Percentiles rank a stretch among this genome's conserved stretches.
Conservation (phyloP, 2,329 filamentous ascomycete genomes). For the Simplicillium aogashimaense region DNA sequence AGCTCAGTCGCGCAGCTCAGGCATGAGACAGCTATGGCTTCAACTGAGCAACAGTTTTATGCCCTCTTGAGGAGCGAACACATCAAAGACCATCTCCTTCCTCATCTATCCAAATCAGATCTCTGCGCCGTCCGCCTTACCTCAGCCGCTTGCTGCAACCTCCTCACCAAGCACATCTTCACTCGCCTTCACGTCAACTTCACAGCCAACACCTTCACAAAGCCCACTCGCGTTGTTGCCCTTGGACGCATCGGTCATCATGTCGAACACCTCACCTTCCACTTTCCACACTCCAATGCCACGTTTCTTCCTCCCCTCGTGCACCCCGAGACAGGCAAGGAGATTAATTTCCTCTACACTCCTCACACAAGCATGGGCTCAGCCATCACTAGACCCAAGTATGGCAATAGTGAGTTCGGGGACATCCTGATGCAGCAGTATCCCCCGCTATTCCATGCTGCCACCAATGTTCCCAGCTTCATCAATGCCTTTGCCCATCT, state of each 20-base stretch:
- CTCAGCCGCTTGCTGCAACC: slow-evolving; percentile 60
- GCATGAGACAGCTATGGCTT: slow-evolving; percentile 45
- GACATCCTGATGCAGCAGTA: slow-evolving; percentile 80
- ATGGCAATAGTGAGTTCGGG: slow-evolving; percentile 68
- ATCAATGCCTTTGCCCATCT: slow-evolving; percentile 62
- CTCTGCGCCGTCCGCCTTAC: slow-evolving; percentile 53
- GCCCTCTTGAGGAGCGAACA: slow-evolving; percentile 42
- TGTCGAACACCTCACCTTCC: slow-evolving; percentile 69
- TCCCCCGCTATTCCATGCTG: slow-evolving; percentile 79
- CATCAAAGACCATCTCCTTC: slow-evolving; percentile 40
- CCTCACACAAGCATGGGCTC: slow-evolving; percentile 60
- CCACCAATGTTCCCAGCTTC: slow-evolving; percentile 79
- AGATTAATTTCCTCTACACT: slow-evolving; percentile 73
- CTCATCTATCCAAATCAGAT: slow-evolving; percentile 37
- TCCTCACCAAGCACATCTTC: slow-evolving; percentile 62
- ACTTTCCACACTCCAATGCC: slow-evolving; percentile 63
- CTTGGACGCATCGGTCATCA: slow-evolving; percentile 69
- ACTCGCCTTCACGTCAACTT: slow-evolving; percentile 60
- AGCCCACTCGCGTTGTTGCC: slow-evolving; percentile 61
- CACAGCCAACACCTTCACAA: slow-evolving; percentile 65
- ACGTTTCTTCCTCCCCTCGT: slow-evolving; percentile 81
- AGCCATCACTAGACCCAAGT: slow-evolving; percentile 59
- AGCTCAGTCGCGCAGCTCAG: slow-evolving; percentile 9
- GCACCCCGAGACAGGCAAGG: slow-evolving; percentile 64
- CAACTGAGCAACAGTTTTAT: slow-evolving; percentile 39